Base-by-base conservation (phyloP, 495 filamentous ascomycete genomes). In the Daldinia bambusicola region DNA sequence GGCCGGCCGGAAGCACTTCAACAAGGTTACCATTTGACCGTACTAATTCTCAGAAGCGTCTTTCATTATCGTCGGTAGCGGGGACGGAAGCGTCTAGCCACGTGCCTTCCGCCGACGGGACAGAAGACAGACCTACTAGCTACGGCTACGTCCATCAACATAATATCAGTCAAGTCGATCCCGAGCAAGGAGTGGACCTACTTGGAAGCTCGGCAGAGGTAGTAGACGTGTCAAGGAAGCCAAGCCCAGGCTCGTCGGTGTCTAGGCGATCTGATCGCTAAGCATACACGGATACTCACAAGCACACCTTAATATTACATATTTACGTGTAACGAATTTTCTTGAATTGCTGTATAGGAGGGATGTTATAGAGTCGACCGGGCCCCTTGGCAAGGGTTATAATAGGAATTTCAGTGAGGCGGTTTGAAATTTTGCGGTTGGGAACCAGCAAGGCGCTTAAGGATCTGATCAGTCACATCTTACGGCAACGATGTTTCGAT, bases 91-190 rank as follows among this genome's bases (percentile, higher is more conserved):
- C 81, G 7, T 80, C 80, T 61, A 76, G 66, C 68, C 75, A 75
- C 58, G 45, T 82, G 4, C 58, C 80, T 62, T 69, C 74, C 7
- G 61, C 62, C 31, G 70, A 66, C 10, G 56, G 40, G 16, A 50
- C 51, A n/a, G 74, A 82, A 9, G 90, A 91, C 41, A 84, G 87
- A 34, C 88, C 90, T 2, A 86, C 90, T 2, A 92, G 85, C 72
- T 84, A 90, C 72, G 92, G 92, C 0, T 90, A 89, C 70, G 92
- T 95, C n/a, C 82, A 90, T 38, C 89, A 92, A 32, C 89, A 92
- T 63, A 88, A 84, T 66, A 84, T 87, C 36, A 87, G 79, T 68
- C 80, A 81, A 34, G 83, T 88, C n/a, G 85, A 89, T 48, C 84
- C 84, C 0, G 80, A 73, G 18, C 79, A 83, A 41, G 43, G 66